Evolutionary conservation across 257 asterid genomes (phyloP).

Genomic region (Solanum chmielewskii): DNA sequence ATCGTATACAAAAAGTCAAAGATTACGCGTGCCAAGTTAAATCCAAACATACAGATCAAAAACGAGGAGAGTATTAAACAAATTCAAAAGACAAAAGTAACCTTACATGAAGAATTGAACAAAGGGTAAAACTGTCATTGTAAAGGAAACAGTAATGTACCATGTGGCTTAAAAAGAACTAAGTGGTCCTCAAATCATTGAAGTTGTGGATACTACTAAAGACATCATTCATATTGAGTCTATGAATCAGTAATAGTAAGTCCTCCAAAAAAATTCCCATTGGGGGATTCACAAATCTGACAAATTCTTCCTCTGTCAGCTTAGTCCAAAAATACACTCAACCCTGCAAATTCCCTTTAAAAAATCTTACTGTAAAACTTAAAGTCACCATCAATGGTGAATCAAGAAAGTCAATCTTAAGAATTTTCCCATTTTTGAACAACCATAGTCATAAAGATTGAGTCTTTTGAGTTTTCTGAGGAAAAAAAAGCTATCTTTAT

Average conservation of each 20-base stretch:
- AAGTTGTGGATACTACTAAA: not conserved
- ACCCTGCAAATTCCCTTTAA: not conserved
- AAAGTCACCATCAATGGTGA: not conserved
- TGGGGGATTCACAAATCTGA: not conserved
- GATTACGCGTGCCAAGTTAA: not conserved
- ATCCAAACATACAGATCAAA: rapidly evolving
- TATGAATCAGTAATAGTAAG: not conserved
- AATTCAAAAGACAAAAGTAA: not conserved
- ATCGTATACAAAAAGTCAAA: not conserved
- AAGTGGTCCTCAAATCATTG: not conserved
- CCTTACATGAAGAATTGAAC: not conserved
- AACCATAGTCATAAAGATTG: not conserved
- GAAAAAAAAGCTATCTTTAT: not conserved
- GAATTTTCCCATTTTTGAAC: not conserved
- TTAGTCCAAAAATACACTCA: not conserved
- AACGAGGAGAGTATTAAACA: not conserved
- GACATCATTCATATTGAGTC: not conserved
- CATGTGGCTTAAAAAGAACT: not conserved
- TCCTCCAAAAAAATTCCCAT: not conserved
- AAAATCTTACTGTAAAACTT: not conserved
- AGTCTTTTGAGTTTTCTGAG: not conserved
- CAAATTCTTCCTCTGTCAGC: not conserved
- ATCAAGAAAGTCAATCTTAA: not conserved
- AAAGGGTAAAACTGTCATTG: not conserved
- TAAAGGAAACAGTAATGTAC: not conserved